phyloP scores from a whole-genome alignment of 129 eudicot genomes.

The sunflower (Helianthus annuus) region DNA sequence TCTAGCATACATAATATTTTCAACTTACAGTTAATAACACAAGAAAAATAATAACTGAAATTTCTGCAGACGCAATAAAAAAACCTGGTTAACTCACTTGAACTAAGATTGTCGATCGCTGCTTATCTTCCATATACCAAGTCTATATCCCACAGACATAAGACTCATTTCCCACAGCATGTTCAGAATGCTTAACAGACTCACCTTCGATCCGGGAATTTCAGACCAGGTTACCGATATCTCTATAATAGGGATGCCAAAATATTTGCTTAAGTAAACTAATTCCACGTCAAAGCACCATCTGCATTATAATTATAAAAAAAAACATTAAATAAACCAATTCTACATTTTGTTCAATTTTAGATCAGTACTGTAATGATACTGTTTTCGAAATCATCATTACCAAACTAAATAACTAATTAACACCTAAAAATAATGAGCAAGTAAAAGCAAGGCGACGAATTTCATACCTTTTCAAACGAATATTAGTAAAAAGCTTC shows the following conservation, averaged over 20 bases:
- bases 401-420: background rate
- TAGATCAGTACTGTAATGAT: background rate
- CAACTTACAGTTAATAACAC: slow-evolving; percentile 17
- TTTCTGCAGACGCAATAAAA: slow-evolving; percentile 3
- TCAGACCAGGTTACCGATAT: slow-evolving; percentile 91
- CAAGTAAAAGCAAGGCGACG: background rate
- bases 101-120: slow-evolving; percentile 29
- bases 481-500: slow-evolving; percentile 89
- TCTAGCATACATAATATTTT: slow-evolving; percentile 22
- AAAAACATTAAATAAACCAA: background rate
- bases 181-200: slow-evolving; percentile 76
- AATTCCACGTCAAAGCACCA: slow-evolving; percentile 98
- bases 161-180: slow-evolving; percentile 97
- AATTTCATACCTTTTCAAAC: slow-evolving; percentile 67
- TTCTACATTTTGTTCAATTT: background rate
- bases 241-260: slow-evolving; percentile 68
- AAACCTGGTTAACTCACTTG: background rate
- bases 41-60: slow-evolving; percentile 5
- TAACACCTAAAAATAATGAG: background rate
- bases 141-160: slow-evolving; percentile 92
- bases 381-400: background rate
- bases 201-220: slow-evolving; percentile 95
- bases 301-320: slow-evolving; percentile 43
- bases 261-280: slow-evolving; percentile 76
- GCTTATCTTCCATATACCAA: slow-evolving; percentile 77